Percentiles rank a stretch among this genome's conserved stretches.
phyloP scores from a whole-genome alignment of 176 grass and related monocot species.

The Stipa capillata region DNA sequence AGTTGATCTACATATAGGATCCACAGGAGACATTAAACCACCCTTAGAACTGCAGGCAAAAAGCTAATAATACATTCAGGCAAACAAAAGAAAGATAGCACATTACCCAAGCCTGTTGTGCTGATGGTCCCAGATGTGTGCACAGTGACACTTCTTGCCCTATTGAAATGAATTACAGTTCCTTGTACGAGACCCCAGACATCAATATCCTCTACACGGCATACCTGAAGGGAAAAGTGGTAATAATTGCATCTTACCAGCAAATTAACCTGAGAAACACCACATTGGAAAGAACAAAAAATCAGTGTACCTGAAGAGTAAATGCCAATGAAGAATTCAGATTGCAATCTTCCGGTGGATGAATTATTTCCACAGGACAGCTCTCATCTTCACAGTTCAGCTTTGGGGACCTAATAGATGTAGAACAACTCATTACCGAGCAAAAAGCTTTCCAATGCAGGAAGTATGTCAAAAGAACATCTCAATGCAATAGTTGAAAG shows the following conservation, averaged over 20 bases:
- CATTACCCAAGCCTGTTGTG: conserved; percentile 71
- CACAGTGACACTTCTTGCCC: conserved; percentile 71
- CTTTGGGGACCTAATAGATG: conserved; percentile 71
- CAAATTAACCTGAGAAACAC: background rate
- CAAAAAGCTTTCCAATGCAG: background rate
- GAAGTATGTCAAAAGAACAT: conserved; percentile 12
- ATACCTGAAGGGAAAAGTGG: conserved; percentile 49
- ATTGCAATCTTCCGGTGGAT: conserved; percentile 99
- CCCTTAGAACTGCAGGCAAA: background rate
- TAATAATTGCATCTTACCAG: background rate
- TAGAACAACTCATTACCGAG: conserved; percentile 21
- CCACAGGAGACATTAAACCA: background rate
- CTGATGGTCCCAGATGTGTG: conserved; percentile 80
- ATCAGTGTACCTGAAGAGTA: conserved; percentile 72
- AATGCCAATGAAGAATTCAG: conserved; percentile 94
- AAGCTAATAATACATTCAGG: background rate
- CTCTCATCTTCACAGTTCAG: conserved; percentile 78
- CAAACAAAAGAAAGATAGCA: conserved; percentile 17
- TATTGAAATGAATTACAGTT: conserved; percentile 96
- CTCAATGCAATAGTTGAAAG: conserved; percentile 24
- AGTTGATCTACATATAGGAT: background rate
- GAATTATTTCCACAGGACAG: conserved; percentile 85
- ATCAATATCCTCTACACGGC: conserved; percentile 99
- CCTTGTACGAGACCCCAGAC: conserved; percentile 85
- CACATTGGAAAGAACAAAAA: conserved; percentile 2